A percentile compares a stretch with the other conserved stretches of the same genome.
phyloP scores from a whole-genome alignment of 2,329 filamentous ascomycete genomes.

The Orbilia quercus region DNA sequence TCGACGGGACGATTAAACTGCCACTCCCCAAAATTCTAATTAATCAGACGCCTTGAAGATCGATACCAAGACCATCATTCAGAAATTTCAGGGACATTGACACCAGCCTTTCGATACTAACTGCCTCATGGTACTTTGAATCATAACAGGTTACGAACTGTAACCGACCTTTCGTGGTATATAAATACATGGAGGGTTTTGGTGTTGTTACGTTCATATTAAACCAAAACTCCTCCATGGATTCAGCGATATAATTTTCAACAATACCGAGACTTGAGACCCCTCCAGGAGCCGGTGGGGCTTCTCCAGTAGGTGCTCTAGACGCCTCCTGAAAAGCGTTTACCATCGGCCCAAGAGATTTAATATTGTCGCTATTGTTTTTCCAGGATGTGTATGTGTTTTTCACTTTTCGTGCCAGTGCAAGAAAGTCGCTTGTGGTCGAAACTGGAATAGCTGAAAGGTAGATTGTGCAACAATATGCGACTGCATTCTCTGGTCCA shows the following conservation, averaged over 20 bases:
- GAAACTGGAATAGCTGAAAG: slow-evolving; percentile 2
- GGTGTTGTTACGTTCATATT: background rate
- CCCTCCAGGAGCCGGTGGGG: background rate
- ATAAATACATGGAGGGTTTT: slow-evolving; percentile 5
- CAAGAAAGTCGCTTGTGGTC: background rate
- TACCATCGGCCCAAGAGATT: background rate
- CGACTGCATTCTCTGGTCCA: background rate
- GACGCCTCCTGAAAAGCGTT: background rate
- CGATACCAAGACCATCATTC: no score
- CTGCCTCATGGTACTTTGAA: slow-evolving; percentile 9
- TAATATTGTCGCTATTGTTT: slow-evolving; percentile 2
- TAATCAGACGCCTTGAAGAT: no score
- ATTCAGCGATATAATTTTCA: slow-evolving; percentile 25
- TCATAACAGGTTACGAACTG: slow-evolving; percentile 16
- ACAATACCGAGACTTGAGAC: slow-evolving; percentile 8
- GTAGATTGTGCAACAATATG: background rate
- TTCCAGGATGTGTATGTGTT: background rate
- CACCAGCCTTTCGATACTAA: background rate
- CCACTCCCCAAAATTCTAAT: no score
- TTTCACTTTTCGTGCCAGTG: slow-evolving; percentile 14
- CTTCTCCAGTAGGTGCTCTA: background rate
- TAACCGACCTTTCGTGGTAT: slow-evolving; percentile 2
- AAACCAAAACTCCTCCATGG: slow-evolving; percentile 29
- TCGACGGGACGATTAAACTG: no score
- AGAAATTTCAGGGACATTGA: no score